Evolutionary conservation across 2,329 filamentous ascomycete genomes (phyloP).

Genomic region (Fusarium paranaense): DNA sequence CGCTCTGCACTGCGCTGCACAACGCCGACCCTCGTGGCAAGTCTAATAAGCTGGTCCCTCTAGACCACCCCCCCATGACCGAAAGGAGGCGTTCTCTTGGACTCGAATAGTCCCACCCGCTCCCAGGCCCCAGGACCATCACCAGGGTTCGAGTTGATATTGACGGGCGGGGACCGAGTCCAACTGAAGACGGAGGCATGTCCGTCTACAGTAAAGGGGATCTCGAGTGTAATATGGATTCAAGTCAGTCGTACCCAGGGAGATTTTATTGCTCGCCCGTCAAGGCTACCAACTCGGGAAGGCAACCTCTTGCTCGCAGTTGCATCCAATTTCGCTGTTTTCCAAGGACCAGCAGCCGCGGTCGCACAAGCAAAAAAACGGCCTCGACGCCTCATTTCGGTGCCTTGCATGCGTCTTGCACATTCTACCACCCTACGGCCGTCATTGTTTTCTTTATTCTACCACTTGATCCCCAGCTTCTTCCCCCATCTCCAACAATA

Average conservation of each 20-base stretch:
- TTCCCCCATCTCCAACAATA: background rate
- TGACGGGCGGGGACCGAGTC: conserved; percentile 12
- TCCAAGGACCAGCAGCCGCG: conserved; percentile 15
- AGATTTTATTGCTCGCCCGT: background rate
- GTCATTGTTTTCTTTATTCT: background rate
- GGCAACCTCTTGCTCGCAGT: conserved; percentile 2
- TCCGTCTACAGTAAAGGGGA: conserved; percentile 14
- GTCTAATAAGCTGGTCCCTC: background rate
- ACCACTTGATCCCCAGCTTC: background rate
- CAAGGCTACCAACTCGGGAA: conserved; percentile 8
- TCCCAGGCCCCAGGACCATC: conserved; percentile 10
- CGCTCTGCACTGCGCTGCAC: conserved; percentile 19
- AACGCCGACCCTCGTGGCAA: conserved; percentile 7
- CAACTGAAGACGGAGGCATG: conserved; percentile 28
- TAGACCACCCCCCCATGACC: conserved; percentile 16
- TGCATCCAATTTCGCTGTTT: conserved; percentile 25
- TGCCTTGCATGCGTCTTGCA: conserved; percentile 10
- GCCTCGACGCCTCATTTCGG: conserved; percentile 10
- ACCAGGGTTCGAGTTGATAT: conserved; percentile 2
- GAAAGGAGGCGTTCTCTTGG: conserved; percentile 27
- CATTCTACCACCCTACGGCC: background rate
- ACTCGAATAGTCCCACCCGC: background rate
- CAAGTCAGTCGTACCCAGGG: background rate
- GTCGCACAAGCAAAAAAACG: conserved; percentile 18
- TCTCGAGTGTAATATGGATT: background rate